These are phyloP conservation scores for Corylus americana DNA, from an alignment of 306 rosid species.

Conservation along the genomic window DNA sequence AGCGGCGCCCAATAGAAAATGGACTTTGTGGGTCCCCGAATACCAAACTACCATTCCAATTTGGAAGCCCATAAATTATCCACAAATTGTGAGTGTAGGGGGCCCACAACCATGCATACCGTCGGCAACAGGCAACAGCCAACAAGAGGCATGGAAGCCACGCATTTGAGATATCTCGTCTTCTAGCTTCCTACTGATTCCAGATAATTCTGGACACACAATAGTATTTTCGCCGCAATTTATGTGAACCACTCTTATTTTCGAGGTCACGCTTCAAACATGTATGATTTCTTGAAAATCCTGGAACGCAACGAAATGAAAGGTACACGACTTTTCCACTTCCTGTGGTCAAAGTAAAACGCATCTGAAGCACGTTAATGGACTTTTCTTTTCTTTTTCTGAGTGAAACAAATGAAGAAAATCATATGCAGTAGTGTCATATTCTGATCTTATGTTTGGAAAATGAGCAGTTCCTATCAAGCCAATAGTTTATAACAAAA, in stretches of 20 bases:
- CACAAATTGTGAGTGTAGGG: background rate
- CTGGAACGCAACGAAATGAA: too few species aligned
- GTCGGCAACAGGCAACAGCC: too few species aligned
- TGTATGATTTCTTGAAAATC: background rate
- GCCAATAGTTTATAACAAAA: too few species aligned
- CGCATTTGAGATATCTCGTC: background rate
- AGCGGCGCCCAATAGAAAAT: background rate
- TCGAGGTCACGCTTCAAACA: constrained; percentile 6
- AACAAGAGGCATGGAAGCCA: background rate
- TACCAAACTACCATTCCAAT: background rate
- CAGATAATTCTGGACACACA: background rate
- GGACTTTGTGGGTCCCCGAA: background rate
- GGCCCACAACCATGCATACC: background rate
- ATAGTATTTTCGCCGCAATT: background rate
- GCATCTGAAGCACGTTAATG: too few species aligned
- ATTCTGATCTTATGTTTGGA: too few species aligned
- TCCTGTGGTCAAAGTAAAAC: too few species aligned
- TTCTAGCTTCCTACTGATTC: background rate
- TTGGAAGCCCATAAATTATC: background rate
- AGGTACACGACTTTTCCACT: too few species aligned
- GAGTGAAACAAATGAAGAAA: too few species aligned
- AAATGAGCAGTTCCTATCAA: too few species aligned
- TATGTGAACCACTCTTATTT: constrained; percentile 32
- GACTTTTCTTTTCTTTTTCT: too few species aligned
- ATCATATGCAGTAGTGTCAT: too few species aligned